Conservation (phyloP, 306 rosid genomes). For the Castanopsis chinensis region DNA sequence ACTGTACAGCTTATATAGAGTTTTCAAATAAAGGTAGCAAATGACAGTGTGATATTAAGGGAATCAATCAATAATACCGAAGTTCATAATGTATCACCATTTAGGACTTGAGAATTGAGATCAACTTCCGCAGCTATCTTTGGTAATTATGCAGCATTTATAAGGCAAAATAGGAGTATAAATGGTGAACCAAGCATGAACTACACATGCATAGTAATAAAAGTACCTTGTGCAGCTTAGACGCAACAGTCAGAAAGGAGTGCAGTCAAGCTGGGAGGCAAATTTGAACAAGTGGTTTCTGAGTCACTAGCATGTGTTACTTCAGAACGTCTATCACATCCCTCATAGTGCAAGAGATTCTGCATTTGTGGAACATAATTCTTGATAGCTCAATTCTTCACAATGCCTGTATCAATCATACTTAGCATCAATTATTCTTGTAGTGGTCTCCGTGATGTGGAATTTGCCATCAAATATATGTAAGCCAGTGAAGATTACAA, state of each 20-base stretch:
- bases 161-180: neutral
- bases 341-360: constrained; percentile 19
- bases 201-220: neutral
- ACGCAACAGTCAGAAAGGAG: neutral
- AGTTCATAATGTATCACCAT: neutral
- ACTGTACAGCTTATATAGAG: neutral
- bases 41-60: neutral
- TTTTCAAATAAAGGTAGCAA: neutral
- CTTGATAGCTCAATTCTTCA: constrained; percentile 11
- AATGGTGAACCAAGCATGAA: neutral
- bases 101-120: constrained; percentile 23
- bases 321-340: constrained; percentile 13
- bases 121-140: neutral
- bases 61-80: neutral
- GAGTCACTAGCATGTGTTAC: neutral
- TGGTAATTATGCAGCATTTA: constrained; percentile 9
- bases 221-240: constrained; percentile 10
- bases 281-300: constrained; percentile 6
- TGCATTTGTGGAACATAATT: constrained; percentile 13
- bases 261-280: constrained; percentile 23
- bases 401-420: constrained; percentile 12
- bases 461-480: neutral
- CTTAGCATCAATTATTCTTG: constrained; percentile 8
- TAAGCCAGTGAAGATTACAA: constrained; percentile 5
- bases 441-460: neutral